phyloP scores from a whole-genome alignment of 129 eudicot genomes.

The Ambrosia trifida region DNA sequence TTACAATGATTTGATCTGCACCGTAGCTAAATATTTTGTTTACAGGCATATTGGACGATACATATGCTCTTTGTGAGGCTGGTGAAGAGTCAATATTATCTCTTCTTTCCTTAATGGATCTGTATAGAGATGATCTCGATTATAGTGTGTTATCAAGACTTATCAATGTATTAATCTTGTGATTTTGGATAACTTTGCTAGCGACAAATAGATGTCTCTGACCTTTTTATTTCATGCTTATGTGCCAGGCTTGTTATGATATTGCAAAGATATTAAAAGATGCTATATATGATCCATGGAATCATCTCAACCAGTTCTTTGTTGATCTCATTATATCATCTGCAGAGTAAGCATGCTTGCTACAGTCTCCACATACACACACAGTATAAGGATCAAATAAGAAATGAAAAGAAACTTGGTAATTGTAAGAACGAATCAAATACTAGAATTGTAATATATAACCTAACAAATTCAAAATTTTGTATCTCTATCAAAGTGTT shows the following conservation, averaged over 20 bases:
- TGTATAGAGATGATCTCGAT: constrained; percentile 43
- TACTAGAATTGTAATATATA: neutral
- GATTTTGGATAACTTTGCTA: constrained; percentile 7
- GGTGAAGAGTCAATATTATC: constrained; percentile 43
- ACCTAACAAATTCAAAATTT: neutral
- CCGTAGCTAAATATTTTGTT: constrained; percentile 9
- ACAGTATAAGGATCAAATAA: neutral
- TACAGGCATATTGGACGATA: constrained; percentile 56
- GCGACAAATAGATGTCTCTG: constrained; percentile 18
- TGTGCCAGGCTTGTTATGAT: constrained; percentile 45
- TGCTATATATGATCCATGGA: constrained; percentile 46
- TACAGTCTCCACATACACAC: neutral
- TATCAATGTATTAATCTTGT: constrained; percentile 31
- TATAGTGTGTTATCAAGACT: constrained; percentile 47
- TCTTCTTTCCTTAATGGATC: constrained; percentile 44
- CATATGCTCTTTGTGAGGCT: constrained; percentile 57
- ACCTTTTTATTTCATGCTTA: constrained; percentile 16
- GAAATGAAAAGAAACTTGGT: neutral
- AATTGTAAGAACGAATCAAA: neutral
- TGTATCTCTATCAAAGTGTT: neutral
- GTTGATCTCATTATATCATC: constrained; percentile 38
- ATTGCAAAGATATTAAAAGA: constrained; percentile 45
- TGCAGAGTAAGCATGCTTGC: constrained; percentile 37
- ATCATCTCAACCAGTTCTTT: constrained; percentile 47
- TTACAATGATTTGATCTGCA: constrained; percentile 19